Percentiles rank a stretch among this genome's conserved stretches.
Evolutionary conservation across 306 rosid species (phyloP).

Genomic region (Acacia acuminata): DNA sequence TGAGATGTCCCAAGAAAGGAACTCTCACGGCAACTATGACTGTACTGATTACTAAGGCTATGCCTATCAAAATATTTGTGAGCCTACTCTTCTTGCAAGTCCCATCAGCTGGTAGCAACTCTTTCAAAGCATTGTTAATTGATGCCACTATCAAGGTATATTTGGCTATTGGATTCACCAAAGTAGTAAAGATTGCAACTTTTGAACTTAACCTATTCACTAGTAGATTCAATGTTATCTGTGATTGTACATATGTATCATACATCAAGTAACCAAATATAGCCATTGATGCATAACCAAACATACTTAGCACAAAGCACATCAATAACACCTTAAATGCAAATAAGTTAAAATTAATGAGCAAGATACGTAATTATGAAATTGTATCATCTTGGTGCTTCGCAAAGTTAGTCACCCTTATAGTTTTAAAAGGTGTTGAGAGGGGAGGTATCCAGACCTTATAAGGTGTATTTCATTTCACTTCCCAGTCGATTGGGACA

Average conservation of each 20-base stretch:
- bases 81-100: constrained; percentile 39
- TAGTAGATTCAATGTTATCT: constrained; percentile 69
- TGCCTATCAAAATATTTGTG: constrained; percentile 37
- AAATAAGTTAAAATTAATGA: not conserved
- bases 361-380: not conserved
- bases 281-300: constrained; percentile 72
- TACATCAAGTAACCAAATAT: constrained; percentile 70
- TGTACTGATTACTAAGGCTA: constrained; percentile 46
- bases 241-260: constrained; percentile 58
- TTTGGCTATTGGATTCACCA: constrained; percentile 72
- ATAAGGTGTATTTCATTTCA: no score
- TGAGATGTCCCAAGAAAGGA: constrained; percentile 62
- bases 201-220: constrained; percentile 52
- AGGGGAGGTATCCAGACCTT: no score
- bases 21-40: constrained; percentile 47
- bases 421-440: no score
- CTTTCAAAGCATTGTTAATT: constrained; percentile 55
- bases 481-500: not conserved
- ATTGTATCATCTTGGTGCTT: no score
- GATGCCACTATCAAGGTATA: constrained; percentile 77
- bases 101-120: constrained; percentile 29
- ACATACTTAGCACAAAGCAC: constrained; percentile 58
- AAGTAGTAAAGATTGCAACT: constrained; percentile 70
- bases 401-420: no score
- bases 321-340: constrained; percentile 59